Evolutionary conservation across 768 basidiomycete species (phyloP), one percentile per base, ranked within the genome.

Genomic region (Thelephora aurantiotincta): DNA sequence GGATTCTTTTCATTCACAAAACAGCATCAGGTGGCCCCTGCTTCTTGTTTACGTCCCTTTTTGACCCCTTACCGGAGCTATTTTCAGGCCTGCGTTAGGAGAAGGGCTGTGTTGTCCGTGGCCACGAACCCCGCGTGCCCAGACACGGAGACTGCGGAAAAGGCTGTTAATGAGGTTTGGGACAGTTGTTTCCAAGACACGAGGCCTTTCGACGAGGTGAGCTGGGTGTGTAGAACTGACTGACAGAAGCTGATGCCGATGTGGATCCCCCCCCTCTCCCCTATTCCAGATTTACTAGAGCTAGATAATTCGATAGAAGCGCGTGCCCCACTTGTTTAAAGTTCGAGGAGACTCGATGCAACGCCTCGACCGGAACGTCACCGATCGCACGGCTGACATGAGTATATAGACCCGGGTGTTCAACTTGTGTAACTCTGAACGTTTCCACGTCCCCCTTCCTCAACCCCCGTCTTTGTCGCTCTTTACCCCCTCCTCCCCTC

Each of bases 171-270:
- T 54, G 88, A 96, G 61, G 94, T 94, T 33, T 99, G 88, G 85
- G 91, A 91, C 58, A 91, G 88, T 55, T 99, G 94, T 63, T 92
- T 88, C 64, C 81, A 75, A 34, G 96, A 98, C 60, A 97, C 93
- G 5, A 67, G 94, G 52, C 94, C 96, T 7, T 99, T 97, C 61
- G 96, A 99, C 62, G 93, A 98, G 82, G 90, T 89, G 55, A 38
- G 58, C 49, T 47, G 60, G 51, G 11, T 6, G 30, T 7, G 18
- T 9, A 6, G 26, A n/a, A 23, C 1, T 33, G 34, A 42, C 6
- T 11, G 18, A 23, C 23, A 30, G 16, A 23, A 19, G 33, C 9
- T 9, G 26, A 30, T 9, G 9, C 26, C 9, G 26, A 30, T 30
- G 26, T 30, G 26, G 9, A 30, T 30, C 9, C 26, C 4, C 9